A percentile compares a stretch with the other conserved stretches of the same genome.
Evolutionary conservation across 495 filamentous ascomycete genomes (phyloP).

Genomic region (Acidiella bohemica): DNA sequence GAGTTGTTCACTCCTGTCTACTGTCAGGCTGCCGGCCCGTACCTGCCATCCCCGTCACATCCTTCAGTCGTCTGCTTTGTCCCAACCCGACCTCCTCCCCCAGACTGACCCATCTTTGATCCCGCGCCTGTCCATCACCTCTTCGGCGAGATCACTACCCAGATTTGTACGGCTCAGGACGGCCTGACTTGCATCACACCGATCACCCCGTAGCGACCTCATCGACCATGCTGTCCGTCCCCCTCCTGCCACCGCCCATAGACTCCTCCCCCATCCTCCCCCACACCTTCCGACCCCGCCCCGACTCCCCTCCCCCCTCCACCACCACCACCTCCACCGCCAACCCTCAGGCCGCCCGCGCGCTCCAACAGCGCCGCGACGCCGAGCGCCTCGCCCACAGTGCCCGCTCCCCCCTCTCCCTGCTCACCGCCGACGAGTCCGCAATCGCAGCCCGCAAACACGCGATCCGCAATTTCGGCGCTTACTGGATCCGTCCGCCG

Average conservation of each 20-base stretch:
- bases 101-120: too few relatives aligned
- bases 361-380: constrained; percentile 13
- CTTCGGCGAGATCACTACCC: too few relatives aligned
- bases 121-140: too few relatives aligned
- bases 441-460: constrained; percentile 28
- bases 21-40: too few relatives aligned
- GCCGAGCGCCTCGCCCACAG: constrained; percentile 9
- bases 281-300: constrained; percentile 10
- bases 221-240: constrained; percentile 21
- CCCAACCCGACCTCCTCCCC: too few relatives aligned
- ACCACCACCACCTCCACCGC: constrained; percentile 6
- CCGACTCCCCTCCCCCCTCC: constrained; percentile 12
- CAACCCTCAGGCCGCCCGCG: constrained; percentile 12
- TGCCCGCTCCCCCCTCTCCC: constrained; percentile 16
- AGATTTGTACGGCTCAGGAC: too few relatives aligned
- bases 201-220: not conserved
- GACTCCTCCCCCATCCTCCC: constrained; percentile 11
- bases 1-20: too few relatives aligned
- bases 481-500: constrained; percentile 33
- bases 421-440: constrained; percentile 26
- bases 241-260: constrained; percentile 20
- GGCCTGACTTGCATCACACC: too few relatives aligned
- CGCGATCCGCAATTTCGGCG: constrained; percentile 30
- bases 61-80: too few relatives aligned
- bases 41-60: too few relatives aligned